These are phyloP conservation scores for Stropharia rugosoannulata DNA, from an alignment of 768 basidiomycete genomes.

Conservation along the genomic window DNA sequence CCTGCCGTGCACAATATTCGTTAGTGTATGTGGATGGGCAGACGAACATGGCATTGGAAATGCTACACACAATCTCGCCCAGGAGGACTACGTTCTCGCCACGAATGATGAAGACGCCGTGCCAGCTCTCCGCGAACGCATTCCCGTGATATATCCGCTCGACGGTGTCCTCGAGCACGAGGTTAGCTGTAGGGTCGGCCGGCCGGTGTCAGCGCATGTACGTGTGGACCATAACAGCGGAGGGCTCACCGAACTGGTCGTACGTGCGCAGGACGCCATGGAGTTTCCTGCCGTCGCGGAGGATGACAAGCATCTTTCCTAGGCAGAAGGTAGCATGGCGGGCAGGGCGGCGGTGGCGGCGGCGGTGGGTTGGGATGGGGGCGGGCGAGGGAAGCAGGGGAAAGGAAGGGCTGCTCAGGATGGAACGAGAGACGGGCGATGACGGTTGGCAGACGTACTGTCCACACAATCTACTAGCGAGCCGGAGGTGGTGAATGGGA, in stretches of 20 bases:
- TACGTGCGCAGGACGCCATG: slow-evolving; percentile 96
- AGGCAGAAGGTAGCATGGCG: slow-evolving; percentile 26
- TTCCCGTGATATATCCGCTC: slow-evolving; percentile 92
- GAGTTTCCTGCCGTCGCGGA: slow-evolving; percentile 94
- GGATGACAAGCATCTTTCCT: slow-evolving; percentile 99
- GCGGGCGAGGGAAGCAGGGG: slow-evolving; percentile 11
- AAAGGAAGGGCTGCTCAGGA: slow-evolving; percentile 41
- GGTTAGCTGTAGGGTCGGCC: slow-evolving; percentile 67
- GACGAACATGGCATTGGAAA: neutral
- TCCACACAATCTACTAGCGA: slow-evolving; percentile 99
- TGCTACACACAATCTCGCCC: slow-evolving; percentile 85
- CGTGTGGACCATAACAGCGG: neutral
- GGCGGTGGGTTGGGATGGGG: neutral
- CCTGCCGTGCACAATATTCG: slow-evolving; percentile 45
- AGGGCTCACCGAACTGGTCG: slow-evolving; percentile 90
- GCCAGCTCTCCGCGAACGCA: slow-evolving; percentile 84
- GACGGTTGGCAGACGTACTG: slow-evolving; percentile 85
- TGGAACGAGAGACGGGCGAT: slow-evolving; percentile 44
- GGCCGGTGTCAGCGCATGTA: neutral
- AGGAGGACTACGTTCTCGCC: slow-evolving; percentile 98
- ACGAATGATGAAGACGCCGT: slow-evolving; percentile 90
- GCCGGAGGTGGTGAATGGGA: slow-evolving; percentile 98
- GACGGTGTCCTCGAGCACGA: slow-evolving; percentile 93
- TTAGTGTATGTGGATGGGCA: slow-evolving; percentile 2
- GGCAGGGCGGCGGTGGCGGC: neutral